Conservation (phyloP, 495 filamentous ascomycete species). For the Achaetomiella virescens region DNA sequence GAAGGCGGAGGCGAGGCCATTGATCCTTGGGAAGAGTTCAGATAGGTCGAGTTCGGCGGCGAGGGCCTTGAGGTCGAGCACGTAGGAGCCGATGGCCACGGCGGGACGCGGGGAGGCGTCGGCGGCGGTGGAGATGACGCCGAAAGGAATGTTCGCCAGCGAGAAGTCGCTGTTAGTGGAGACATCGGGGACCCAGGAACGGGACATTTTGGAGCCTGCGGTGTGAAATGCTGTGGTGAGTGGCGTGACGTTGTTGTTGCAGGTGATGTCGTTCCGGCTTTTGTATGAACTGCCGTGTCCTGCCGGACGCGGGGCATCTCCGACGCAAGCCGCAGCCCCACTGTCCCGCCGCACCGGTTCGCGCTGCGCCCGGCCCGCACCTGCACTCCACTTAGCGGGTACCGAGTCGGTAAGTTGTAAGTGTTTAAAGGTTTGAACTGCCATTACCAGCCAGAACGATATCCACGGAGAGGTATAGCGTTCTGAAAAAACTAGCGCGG, state of each 20-base stretch:
- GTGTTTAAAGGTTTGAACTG: no score
- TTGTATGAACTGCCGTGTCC: not conserved
- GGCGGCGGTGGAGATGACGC: conserved; percentile 63
- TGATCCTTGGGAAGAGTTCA: conserved; percentile 49
- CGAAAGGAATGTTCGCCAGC: conserved; percentile 86
- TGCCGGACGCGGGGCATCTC: not conserved
- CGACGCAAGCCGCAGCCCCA: conserved; percentile 10
- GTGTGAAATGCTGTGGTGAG: not conserved
- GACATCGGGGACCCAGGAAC: conserved; percentile 36
- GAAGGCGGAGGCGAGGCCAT: conserved; percentile 57
- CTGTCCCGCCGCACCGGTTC: not conserved
- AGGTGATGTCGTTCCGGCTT: not conserved
- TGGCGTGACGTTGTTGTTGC: no score
- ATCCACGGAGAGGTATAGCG: no score
- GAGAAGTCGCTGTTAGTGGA: conserved; percentile 56
- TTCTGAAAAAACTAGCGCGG: no score
- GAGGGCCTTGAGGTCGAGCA: conserved; percentile 69
- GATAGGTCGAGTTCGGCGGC: conserved; percentile 51
- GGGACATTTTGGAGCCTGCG: conserved; percentile 13
- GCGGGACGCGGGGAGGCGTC: conserved; percentile 56
- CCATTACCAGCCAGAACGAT: no score
- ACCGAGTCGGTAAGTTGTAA: no score
- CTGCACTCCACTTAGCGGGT: not conserved
- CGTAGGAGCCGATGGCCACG: conserved; percentile 71
- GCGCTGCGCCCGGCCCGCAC: not conserved